Conservation (phyloP, 331 rosid species). For the Arachis monticola region DNA sequence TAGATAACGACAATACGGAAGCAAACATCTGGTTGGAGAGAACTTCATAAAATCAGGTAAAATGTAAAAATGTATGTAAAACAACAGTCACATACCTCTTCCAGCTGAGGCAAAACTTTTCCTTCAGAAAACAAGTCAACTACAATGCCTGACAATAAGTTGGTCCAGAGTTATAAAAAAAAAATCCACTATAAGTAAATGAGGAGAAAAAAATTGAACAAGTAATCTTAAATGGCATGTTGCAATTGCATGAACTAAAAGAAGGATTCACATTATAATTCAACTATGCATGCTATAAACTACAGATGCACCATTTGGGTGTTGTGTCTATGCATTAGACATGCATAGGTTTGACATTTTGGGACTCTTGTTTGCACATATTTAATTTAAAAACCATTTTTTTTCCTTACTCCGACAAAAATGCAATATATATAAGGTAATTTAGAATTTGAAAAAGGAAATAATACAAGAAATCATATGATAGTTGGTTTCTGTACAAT, state of each 20-base stretch:
- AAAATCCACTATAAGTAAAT: constrained; percentile 7
- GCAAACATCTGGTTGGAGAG: too few species aligned
- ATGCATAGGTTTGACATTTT: too few species aligned
- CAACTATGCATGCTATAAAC: constrained; percentile 20
- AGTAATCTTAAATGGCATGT: neutral
- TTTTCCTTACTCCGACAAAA: too few species aligned
- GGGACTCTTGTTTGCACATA: too few species aligned
- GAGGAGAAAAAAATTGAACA: constrained; percentile 1
- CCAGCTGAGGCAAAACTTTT: constrained; percentile 74
- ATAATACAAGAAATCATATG: too few species aligned
- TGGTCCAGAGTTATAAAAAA: constrained; percentile 31
- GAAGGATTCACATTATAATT: constrained; percentile 7
- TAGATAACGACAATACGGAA: neutral
- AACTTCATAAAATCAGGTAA: constrained; percentile 8
- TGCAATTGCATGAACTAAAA: constrained; percentile 19
- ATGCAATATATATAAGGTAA: too few species aligned
- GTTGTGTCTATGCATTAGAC: too few species aligned
- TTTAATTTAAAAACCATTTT: too few species aligned
- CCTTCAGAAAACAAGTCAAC: constrained; percentile 89
- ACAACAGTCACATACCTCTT: constrained; percentile 64
- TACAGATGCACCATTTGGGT: too few species aligned
- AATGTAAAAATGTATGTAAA: constrained; percentile 19
- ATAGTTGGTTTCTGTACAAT: neutral
- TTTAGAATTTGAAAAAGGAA: too few species aligned
- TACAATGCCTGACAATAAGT: constrained; percentile 68